Evolutionary conservation across 2,329 filamentous ascomycete species (phyloP).

Genomic region (Diaporthe aspalathi): DNA sequence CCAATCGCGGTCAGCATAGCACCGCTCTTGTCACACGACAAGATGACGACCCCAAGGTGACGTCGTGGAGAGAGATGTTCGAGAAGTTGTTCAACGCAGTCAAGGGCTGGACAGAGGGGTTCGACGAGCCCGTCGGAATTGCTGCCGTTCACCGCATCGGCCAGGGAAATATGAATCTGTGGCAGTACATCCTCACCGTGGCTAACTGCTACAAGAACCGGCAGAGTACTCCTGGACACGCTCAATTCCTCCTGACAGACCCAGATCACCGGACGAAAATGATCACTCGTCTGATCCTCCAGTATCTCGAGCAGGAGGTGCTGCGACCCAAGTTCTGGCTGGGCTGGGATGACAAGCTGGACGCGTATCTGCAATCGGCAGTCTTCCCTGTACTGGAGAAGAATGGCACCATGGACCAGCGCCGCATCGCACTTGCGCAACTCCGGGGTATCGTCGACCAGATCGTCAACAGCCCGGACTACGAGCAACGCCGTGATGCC

Average conservation of each 20-base stretch:
- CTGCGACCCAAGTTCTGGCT: conserved; percentile 50
- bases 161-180: conserved; percentile 45
- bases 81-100: conserved; percentile 32
- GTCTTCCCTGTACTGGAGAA: conserved; percentile 40
- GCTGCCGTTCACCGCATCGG: conserved; percentile 39
- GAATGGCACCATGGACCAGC: conserved; percentile 45
- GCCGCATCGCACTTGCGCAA: conserved; percentile 51
- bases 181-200: conserved; percentile 52
- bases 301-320: conserved; percentile 51
- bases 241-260: conserved; percentile 49
- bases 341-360: conserved; percentile 45
- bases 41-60: conserved; percentile 33
- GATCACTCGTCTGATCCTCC: conserved; percentile 52
- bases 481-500: conserved; percentile 41
- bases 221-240: conserved; percentile 47
- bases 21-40: conserved; percentile 36
- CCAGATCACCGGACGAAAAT: conserved; percentile 48
- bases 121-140: conserved; percentile 41
- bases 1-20: not conserved
- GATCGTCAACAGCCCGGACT: conserved; percentile 48
- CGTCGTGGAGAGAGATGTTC: conserved; percentile 36
- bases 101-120: conserved; percentile 45
- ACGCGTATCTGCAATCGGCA: conserved; percentile 41
- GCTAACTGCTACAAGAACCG: conserved; percentile 44
- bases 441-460: conserved; percentile 49